These are phyloP conservation scores for Penicillium hordei DNA, from an alignment of 2,329 filamentous ascomycete species.

Conservation along the genomic window DNA sequence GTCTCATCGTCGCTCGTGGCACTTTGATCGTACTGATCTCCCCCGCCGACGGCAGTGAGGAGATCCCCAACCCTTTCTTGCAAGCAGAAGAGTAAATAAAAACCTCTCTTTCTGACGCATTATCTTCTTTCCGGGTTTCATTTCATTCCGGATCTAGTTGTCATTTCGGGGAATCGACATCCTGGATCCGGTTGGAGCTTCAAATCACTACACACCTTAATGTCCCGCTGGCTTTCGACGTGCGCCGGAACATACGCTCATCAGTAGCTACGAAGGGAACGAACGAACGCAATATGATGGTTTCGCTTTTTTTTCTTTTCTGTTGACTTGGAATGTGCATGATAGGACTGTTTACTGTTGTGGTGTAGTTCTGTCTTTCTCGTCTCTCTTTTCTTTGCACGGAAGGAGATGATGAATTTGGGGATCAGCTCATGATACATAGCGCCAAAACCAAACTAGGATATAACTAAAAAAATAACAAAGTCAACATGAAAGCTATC, in stretches of 20 bases:
- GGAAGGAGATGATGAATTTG: background rate
- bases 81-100: slow-evolving; percentile 63
- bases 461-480: background rate
- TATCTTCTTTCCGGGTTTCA: slow-evolving; percentile 3
- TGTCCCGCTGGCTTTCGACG: slow-evolving; percentile 8
- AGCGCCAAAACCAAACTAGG: background rate
- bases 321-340: slow-evolving; percentile 12
- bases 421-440: slow-evolving; percentile 1
- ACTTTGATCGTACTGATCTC: slow-evolving; percentile 91
- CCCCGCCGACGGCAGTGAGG: slow-evolving; percentile 89
- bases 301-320: slow-evolving; percentile 52
- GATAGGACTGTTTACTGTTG: background rate
- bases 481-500: slow-evolving; percentile 6
- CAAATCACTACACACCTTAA: slow-evolving; percentile 3
- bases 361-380: background rate
- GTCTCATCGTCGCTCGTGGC: slow-evolving; percentile 84
- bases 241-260: slow-evolving; percentile 14
- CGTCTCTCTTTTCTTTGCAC: background rate
- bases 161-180: background rate
- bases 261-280: slow-evolving; percentile 45
- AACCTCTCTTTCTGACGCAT: background rate
- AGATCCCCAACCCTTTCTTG: slow-evolving; percentile 91
- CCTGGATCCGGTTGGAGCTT: background rate
- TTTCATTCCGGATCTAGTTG: background rate
- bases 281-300: slow-evolving; percentile 76